Evolutionary conservation across 2,329 filamentous ascomycete species (phyloP), one percentile per base, ranked within the genome.

Genomic region (Fusarium succisae): DNA sequence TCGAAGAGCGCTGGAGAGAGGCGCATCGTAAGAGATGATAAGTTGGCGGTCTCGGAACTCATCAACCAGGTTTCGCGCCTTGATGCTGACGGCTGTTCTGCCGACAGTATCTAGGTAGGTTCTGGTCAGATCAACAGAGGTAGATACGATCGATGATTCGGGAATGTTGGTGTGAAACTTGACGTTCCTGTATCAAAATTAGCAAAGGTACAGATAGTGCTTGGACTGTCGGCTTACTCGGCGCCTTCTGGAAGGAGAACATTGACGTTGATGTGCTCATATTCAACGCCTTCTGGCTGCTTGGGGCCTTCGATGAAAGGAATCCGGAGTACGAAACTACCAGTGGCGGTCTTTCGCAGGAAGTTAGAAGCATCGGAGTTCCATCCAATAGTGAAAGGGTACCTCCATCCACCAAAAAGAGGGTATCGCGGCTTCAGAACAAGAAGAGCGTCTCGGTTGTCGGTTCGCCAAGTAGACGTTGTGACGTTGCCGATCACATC

Each of bases 401-500:
- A 98, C 84, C 97, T 98, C 96, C 96, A 99, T 69, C 94, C 95
- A 69, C 96, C 96, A 79, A 98, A 99, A 30, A 99, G 83, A n/a
- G 96, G 96, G 83, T 97, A 99, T 59, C 96, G 91, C 26, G 96
- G 96, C 87, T 95, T 96, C 72, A 98, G 88, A 83, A 98, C 95
- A 35, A 99, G 89, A 47, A 92, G 86, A n/a, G 94, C 92, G 83
- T 96, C 93, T 28, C 93, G 91, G 81, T 88, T 90, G 81, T 90
- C 93, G 76, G 87, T 91, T 71, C 95, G 90, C 88, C 97, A 99
- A 72, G 90, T 90, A 63, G 95, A 98, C 2, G 96, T 99, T 35
- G 95, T 97, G 37, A 99, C 95, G 80, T 99, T 99, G 76, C 96
- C 96, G 79, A 99, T 97, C 78, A 94, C 93, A 81, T 99, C 96